Base-by-base conservation (phyloP, 768 basidiomycete genomes). In the Bullera alba region DNA sequence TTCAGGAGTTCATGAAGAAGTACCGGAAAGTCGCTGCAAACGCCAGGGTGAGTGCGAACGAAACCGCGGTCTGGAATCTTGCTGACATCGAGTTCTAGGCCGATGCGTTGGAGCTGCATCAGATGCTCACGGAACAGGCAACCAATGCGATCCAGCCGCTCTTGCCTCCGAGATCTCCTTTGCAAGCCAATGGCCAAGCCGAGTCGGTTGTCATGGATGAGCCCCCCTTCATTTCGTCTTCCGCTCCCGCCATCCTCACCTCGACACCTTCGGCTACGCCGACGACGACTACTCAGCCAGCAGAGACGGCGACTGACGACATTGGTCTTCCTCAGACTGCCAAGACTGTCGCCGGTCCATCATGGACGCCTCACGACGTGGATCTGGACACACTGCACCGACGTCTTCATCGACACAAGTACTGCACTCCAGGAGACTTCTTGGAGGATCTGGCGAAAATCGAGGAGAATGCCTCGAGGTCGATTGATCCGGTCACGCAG, bases 301-400 rank as follows among this genome's bases (percentile, higher is more conserved):
- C n/a, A n/a, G n/a, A n/a, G n/a, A n/a, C n/a, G n/a, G 44, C 21
- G 23, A 42, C 41, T 16, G 39, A 6, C 8, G 12, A 45, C n/a
- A 25, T 17, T 14, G 21, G 39, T 21, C 43, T 28, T 22, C 23
- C 39, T 73, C 25, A 57, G 53, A 17, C 68, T 63, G 35, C 54
- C 60, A 16, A 72, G 72, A 27, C 58, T 62, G 35, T 46, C 3
- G 25, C 50, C 7, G 37, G 21, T 8, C 21, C 51, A 42, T 53
- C 52, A 3, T 65, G 63, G 65, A 60, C 65, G 47, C 63, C 69
- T 2, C 87, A 81, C 65, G 83, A 92, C 63, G 84, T 96, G 78
- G 91, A 96, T 69, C 77, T 97, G 30, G 95, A 97, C 63, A 81
- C 80, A 56, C 89, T 99, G 81, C 86, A 92, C 60, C 76, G 77